These are phyloP conservation scores for Psophocarpus tetragonolobus DNA, from an alignment of 306 rosid genomes.

Conservation along the genomic window DNA sequence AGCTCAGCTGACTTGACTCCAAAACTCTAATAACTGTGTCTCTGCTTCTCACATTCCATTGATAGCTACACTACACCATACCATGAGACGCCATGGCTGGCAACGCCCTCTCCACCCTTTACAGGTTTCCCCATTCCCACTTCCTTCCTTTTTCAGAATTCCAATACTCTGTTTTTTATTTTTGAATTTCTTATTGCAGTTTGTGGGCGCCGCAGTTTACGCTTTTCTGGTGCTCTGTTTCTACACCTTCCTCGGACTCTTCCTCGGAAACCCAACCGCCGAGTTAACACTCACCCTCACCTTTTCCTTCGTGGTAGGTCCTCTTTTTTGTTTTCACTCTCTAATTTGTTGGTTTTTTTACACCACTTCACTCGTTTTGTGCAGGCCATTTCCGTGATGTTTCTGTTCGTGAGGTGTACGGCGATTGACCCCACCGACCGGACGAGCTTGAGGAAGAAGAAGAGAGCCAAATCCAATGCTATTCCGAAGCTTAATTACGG, in stretches of 20 bases:
- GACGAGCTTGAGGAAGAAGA: conserved; percentile 61
- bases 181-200: conserved; percentile 48
- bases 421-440: conserved; percentile 88
- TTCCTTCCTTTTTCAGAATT: neutral
- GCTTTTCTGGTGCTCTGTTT: conserved; percentile 63
- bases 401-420: conserved; percentile 79
- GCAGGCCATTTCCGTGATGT: conserved; percentile 68
- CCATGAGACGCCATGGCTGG: conserved; percentile 94
- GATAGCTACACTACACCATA: neutral
- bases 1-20: conserved; percentile 3
- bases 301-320: conserved; percentile 58
- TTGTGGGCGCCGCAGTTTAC: conserved; percentile 74
- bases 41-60: neutral
- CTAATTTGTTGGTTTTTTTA: neutral
- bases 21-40: neutral
- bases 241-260: conserved; percentile 80
- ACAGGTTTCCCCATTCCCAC: conserved; percentile 51
- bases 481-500: conserved; percentile 57
- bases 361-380: neutral
- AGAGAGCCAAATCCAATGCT: conserved; percentile 26
- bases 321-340: neutral
- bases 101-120: conserved; percentile 89
- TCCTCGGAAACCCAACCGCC: conserved; percentile 67
- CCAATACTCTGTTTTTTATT: too few relatives aligned
- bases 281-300: conserved; percentile 61